Evolutionary conservation across 768 basidiomycete genomes (phyloP), one percentile per base, ranked within the genome.

Genomic region (Mycena olivaceomarginata): DNA sequence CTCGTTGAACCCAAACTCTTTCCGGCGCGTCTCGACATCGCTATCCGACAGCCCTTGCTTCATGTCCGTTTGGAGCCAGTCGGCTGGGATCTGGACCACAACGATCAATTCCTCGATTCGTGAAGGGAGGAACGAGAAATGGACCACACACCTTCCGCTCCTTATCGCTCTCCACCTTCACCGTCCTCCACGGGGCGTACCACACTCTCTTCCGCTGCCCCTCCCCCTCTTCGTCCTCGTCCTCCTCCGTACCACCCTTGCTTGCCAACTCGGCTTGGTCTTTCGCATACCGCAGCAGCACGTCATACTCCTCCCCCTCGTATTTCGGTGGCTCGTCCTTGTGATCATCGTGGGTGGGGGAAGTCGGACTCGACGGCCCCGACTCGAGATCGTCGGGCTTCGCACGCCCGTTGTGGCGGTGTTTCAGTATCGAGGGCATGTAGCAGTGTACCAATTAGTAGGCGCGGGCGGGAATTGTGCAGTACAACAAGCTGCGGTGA

Each of bases 161-260:
- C 41, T 77, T 80, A 16, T 82, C 79, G 63, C 69, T 71, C 45
- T 82, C 63, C 16, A 82, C 80, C 59, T 82, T 82, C 57, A 84
- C 81, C 72, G 81, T 88, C 79, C 87, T 88, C 89, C 89, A 90
- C 16, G 89, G 89, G 37, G 84, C 82, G 77, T 89, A 90, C 89
- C 89, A 90, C 1, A 86, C 77, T 20, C 89, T 82, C 82, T 75
- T 60, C 80, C 25, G 66, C 73, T 68, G 57, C 18, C n/a, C 16
- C 4, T 68, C 73, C 10, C 57, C 72, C 16, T 74, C 73, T 7
- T 74, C 80, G 6, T 88, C 86, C n/a, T 86, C 86, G 5, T 88
- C 86, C 20, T 86, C 86, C 1, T 85, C 85, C 8, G 83, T 82
- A 18, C 80, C 83, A 43, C 77, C 80, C 62, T 81, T 77, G 43